Evolutionary conservation across 1,284 basidiomycete genomes (phyloP).

Genomic region (Cryptococcus jaspeensis): DNA sequence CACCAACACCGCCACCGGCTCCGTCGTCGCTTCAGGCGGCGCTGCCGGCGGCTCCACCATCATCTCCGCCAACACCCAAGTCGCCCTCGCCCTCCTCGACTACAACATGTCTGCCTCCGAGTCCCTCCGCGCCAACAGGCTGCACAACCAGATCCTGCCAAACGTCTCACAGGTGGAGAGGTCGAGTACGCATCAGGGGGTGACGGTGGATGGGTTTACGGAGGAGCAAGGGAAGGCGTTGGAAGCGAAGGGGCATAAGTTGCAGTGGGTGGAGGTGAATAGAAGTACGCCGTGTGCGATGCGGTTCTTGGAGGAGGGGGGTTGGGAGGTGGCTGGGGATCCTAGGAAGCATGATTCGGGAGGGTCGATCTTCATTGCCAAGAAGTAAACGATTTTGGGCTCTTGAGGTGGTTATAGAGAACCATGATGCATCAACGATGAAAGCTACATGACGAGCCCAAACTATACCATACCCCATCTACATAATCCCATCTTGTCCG

Average conservation of each 20-base stretch:
- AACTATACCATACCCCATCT: neutral
- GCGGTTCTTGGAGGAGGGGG: constrained; percentile 16
- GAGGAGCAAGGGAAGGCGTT: constrained; percentile 24
- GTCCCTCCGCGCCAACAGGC: constrained; percentile 27
- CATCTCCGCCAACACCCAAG: constrained; percentile 41
- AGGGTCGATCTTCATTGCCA: constrained; percentile 15
- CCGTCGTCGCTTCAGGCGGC: constrained; percentile 34
- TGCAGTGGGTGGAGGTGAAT: constrained; percentile 30
- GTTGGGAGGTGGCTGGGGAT: constrained; percentile 31
- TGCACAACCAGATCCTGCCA: constrained; percentile 48
- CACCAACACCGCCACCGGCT: constrained; percentile 14
- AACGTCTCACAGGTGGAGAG: constrained; percentile 32
- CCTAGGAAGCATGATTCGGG: constrained; percentile 37
- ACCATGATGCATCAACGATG: neutral
- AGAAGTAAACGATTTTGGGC: neutral
- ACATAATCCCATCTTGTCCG: neutral
- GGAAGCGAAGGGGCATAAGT: constrained; percentile 27
- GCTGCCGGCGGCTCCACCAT: constrained; percentile 46
- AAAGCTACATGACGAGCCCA: neutral
- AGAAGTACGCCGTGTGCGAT: constrained; percentile 32
- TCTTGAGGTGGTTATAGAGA: neutral
- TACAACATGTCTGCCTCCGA: constrained; percentile 29
- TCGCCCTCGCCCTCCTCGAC: constrained; percentile 36
- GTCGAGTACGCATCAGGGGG: constrained; percentile 14
- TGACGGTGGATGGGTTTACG: constrained; percentile 23